phyloP scores from a whole-genome alignment of 352 stramenopile genomes.

The Globisporangium solare region DNA sequence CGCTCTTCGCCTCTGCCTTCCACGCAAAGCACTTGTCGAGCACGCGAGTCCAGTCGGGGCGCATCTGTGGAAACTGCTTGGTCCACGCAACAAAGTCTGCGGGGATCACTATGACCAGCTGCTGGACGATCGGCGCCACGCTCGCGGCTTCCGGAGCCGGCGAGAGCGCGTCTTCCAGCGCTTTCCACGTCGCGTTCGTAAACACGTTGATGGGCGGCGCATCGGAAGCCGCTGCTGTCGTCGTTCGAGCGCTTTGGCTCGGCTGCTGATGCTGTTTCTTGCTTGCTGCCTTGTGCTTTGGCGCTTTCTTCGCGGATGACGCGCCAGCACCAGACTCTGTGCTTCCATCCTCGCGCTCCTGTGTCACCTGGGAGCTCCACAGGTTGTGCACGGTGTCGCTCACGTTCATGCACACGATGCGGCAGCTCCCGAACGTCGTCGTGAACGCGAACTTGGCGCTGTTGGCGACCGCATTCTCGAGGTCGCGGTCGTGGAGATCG shows the following conservation, averaged over 20 bases:
- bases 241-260: neutral
- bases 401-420: constrained; percentile 47
- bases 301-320: neutral
- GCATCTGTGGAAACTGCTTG: constrained; percentile 29
- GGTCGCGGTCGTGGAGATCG: constrained; percentile 59
- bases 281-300: constrained; percentile 4
- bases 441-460: constrained; percentile 46
- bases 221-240: neutral
- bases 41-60: constrained; percentile 38
- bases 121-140: constrained; percentile 29
- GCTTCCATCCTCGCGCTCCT: neutral
- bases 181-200: constrained; percentile 55
- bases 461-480: constrained; percentile 40
- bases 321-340: no score
- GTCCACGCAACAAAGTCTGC: constrained; percentile 44
- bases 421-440: constrained; percentile 44
- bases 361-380: constrained; percentile 2
- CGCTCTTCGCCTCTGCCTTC: constrained; percentile 36
- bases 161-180: constrained; percentile 45
- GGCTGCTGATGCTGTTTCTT: neutral
- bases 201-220: constrained; percentile 28
- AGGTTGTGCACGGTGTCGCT: constrained; percentile 44
- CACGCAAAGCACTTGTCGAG: constrained; percentile 68
- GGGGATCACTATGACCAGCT: constrained; percentile 47
- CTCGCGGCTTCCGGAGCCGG: constrained; percentile 6